Evolutionary conservation across 164 flowering plant species (phyloP), one percentile per base, ranked within the genome.

Genomic region (Macadamia tetraphylla): DNA sequence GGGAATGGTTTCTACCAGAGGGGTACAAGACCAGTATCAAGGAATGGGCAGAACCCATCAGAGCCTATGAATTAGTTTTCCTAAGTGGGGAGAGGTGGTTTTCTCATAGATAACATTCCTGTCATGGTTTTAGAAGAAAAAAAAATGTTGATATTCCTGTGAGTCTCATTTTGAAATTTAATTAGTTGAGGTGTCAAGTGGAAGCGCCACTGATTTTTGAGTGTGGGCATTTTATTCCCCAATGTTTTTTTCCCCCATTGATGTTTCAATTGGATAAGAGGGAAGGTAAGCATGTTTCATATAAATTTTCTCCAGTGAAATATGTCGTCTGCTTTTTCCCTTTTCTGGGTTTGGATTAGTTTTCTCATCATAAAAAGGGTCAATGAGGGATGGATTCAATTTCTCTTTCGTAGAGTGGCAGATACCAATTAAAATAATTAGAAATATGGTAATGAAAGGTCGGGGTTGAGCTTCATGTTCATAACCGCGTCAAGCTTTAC

Each of bases 1-100:
- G 92, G 86, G 59, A 89, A 87, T 72, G 94, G 93, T 66, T 81
- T 70, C 77, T 80, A 86, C 62, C 83, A 83, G 40, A 84, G 84
- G 7, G 69, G 67, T 43, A 51, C 76, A 7, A 81, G 85, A 18
- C 87, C 77, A 76, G 91, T 73, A 78, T 53, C 81, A 84, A 65
- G 85, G 76, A 80, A 70, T 53, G 86, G 83, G 23, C 78, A 75
- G 43, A 69, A 57, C 71, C 66, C 51, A 58, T 70, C 75, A 14
- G 88, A 81, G 51, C 53, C 53, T 0, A 32, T 62, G 1, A 43
- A 23, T 30, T 66, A 69, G 63, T 43, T 53, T 31, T 11, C 23
- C n/a, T 10, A 32, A 32, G 8, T 29, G 60, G 32, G 63, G 42
- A 14, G 6, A 29, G 31, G 31, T 40, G 63, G 32, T 49, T 53